Evolutionary conservation across 345 rosid genomes (phyloP).

Genomic region (Brassica napus): DNA sequence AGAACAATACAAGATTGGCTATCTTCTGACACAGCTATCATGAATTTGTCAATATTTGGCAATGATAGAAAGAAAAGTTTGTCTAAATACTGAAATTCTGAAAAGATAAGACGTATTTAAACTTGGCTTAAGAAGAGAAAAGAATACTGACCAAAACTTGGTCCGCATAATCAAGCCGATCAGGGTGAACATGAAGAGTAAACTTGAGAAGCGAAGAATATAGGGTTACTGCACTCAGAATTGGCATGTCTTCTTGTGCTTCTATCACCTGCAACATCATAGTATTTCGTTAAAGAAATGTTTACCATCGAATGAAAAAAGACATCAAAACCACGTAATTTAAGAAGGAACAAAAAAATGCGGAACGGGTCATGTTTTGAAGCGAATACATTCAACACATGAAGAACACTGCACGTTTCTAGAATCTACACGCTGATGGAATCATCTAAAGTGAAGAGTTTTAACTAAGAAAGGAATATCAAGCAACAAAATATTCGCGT

Average conservation of each 20-base stretch:
- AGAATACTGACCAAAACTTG: slow-evolving; percentile 58
- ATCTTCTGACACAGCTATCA: not conserved
- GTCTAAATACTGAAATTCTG: not conserved
- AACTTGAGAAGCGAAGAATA: slow-evolving; percentile 97
- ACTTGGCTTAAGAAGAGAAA: slow-evolving; percentile 17
- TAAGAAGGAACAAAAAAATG: slow-evolving; percentile 5
- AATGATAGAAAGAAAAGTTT: slow-evolving; percentile 13
- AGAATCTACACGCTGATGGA: not conserved
- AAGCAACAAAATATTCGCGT: slow-evolving; percentile 11
- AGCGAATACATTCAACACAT: slow-evolving; percentile 9
- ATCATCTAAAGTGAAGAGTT: slow-evolving; percentile 1
- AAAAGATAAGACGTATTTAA: slow-evolving; percentile 5
- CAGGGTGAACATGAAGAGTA: slow-evolving; percentile 98
- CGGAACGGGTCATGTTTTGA: slow-evolving; percentile 8
- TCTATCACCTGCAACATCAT: slow-evolving; percentile 79
- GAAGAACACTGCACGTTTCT: not conserved
- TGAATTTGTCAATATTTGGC: slow-evolving; percentile 11
- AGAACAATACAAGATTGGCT: not conserved
- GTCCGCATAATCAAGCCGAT: slow-evolving; percentile 97
- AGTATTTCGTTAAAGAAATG: not conserved
- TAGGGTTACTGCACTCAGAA: slow-evolving; percentile 85
- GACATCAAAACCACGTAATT: slow-evolving; percentile 1
- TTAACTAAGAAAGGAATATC: not conserved
- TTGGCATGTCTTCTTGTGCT: slow-evolving; percentile 92
- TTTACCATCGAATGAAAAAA: not conserved